Evolutionary conservation across 345 rosid species (phyloP), one percentile per base, ranked within the genome.

Genomic region (Pistacia atlantica): DNA sequence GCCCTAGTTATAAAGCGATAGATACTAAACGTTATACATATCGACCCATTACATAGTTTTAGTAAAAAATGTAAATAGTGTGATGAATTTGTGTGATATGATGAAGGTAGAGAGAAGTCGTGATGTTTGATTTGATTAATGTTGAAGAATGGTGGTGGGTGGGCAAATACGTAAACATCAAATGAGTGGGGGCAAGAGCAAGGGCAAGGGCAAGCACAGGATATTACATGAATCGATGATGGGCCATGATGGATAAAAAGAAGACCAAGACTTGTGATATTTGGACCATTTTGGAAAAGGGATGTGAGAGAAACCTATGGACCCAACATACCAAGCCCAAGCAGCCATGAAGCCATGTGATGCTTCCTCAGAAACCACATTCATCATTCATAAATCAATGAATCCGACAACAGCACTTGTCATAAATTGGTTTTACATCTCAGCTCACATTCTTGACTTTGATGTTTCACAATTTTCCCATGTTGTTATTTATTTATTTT

Each of bases 221-320:
- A 9, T 58, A n/a, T 58, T 0, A 11, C 8, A 31, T 11, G 4
- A 28, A 28, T 18, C 62, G 2, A 16, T 37, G 18, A 18, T 37
- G 63, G 74, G 74, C 61, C 63, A 70, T 5, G 51, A 62, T 7
- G 6, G 46, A 42, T 42, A 42, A 42, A 1, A 42, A 42, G 46
- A 42, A 42, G 9, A 42, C 46, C 46, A 5, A 31, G 33, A 28
- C 0, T 6, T 8, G 12, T 16, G 8, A 20, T 20, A 37, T 12
- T 3, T 73, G 76, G 76, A 73, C 76, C 67, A 16, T 48, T 11
- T 11, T 5, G 2, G 58, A 46, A 17, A 45, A 61, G 2, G 2
- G 58, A 73, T 48, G 56, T 28, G 52, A 38, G 65, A 35, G 61
- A 69, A 11, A 56, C 56, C 25, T 4, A 72, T 72, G 67, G 76